Evolutionary conservation across 768 basidiomycete species (phyloP), one percentile per base, ranked within the genome.

Genomic region (Rhizopogon vesiculosus): DNA sequence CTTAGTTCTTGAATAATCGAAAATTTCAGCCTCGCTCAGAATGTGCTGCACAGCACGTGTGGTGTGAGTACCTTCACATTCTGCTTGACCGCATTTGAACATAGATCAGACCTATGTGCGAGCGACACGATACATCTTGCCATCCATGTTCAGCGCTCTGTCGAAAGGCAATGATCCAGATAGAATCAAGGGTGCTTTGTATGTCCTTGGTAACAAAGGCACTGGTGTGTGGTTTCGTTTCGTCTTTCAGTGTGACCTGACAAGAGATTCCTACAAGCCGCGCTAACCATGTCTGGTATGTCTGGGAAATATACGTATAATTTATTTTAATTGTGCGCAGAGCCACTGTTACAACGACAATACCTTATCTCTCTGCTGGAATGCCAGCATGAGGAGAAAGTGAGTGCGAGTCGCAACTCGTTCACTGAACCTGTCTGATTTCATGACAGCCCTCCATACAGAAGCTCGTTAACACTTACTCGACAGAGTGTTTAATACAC

Each of bases 161-260:
- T 70, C 71, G 54, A 87, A 84, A 63, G 93, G 89, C 6, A 85
- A 81, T 55, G 92, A 95, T 64, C 89, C 93, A 9, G 94, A 98
- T 69, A 80, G 88, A 25, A 95, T 97, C 85, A 98, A 98, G 73
- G 96, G 96, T 7, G 93, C 92, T 16, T 74, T 96, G 41, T 94
- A 93, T 66, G 77, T 90, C 18, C 70, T 91, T 9, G 84, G 84
- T 73, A 85, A 86, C 62, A 89, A 87, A 69, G 85, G 81, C 31
- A 85, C 78, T 53, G 79, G 87, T 87, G 58, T 43, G 81, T 61
- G 40, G 60, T 12, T 51, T 4, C 25, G 50, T 48, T 38, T 53
- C 3, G 9, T 49, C 19, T 38, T 16, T 38, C 22, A 16, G 48
- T 6, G 35, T 49, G 15, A 38, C 16, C 35, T 49, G 48, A 49